Evolutionary conservation across 139 green algal species (phyloP).

Genomic region (Chlamydomonas eustigma): DNA sequence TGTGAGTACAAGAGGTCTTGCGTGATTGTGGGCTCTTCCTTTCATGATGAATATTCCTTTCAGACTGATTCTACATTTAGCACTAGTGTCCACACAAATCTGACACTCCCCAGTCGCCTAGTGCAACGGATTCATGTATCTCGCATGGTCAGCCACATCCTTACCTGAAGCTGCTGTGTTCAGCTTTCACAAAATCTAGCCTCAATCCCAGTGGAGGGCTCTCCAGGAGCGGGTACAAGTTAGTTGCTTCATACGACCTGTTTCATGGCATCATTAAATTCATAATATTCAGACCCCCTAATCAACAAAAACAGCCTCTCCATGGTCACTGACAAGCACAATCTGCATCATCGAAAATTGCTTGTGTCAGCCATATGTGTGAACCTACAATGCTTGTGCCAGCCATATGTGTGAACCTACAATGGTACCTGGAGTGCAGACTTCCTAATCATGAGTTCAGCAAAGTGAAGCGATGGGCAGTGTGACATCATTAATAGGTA

Average conservation of each 20-base stretch:
- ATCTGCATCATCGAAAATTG: background rate
- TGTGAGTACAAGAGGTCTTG: background rate
- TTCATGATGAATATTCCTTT: background rate
- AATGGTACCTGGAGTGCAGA: background rate
- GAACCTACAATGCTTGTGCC: background rate
- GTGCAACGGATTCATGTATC: background rate
- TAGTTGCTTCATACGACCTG: conserved; percentile 60
- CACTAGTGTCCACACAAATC: background rate
- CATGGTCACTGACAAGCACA: background rate
- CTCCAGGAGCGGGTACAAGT: conserved; percentile 76
- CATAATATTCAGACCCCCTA: background rate
- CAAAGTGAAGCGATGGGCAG: too few relatives aligned
- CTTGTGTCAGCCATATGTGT: too few relatives aligned
- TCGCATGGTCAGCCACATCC: conserved; percentile 12
- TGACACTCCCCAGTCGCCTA: background rate
- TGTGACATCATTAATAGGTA: too few relatives aligned
- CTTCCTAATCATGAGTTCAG: too few relatives aligned
- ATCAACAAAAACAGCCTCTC: too few relatives aligned
- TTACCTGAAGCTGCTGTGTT: conserved; percentile 58
- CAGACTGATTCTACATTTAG: background rate
- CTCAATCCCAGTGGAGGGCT: conserved; percentile 59
- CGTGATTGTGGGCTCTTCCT: background rate
- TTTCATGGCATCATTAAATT: background rate
- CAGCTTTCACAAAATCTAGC: conserved; percentile 81
- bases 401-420: background rate